These are phyloP conservation scores for Microsporum ferrugineum DNA, from an alignment of 2,329 filamentous ascomycete species.

Conservation along the genomic window DNA sequence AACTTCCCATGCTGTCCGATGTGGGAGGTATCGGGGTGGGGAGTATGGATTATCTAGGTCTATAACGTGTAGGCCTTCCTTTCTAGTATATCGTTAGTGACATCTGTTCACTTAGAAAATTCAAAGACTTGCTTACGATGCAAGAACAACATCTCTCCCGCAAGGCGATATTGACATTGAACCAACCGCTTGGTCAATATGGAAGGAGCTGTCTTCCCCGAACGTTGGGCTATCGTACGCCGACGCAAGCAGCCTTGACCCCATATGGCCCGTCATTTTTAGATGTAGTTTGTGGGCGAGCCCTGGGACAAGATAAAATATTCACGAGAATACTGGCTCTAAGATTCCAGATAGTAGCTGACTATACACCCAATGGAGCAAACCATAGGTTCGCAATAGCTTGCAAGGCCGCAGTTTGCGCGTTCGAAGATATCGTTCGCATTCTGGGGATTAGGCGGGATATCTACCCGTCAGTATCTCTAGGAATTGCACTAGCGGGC, in stretches of 20 bases:
- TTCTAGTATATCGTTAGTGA: slow-evolving; percentile 35
- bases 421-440: background rate
- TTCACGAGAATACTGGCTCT: background rate
- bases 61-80: slow-evolving; percentile 79
- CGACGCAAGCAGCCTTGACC: slow-evolving; percentile 23
- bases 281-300: background rate
- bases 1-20: slow-evolving; percentile 85
- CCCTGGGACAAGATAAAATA: background rate
- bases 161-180: slow-evolving; percentile 89
- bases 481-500: background rate
- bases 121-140: slow-evolving; percentile 45
- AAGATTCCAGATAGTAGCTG: background rate
- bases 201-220: slow-evolving; percentile 70
- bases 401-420: background rate
- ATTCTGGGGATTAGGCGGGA: background rate
- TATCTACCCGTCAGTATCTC: background rate
- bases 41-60: slow-evolving; percentile 84
- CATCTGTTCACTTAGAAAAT: background rate
- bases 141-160: slow-evolving; percentile 79
- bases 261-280: background rate
- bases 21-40: slow-evolving; percentile 70
- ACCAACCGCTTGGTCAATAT: slow-evolving; percentile 67
- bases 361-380: background rate
- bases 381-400: background rate
- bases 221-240: slow-evolving; percentile 82